Percentiles rank a stretch among this genome's conserved stretches.
Conservation (phyloP, 352 stramenopile species). For the Phytophthora pinifolia region DNA sequence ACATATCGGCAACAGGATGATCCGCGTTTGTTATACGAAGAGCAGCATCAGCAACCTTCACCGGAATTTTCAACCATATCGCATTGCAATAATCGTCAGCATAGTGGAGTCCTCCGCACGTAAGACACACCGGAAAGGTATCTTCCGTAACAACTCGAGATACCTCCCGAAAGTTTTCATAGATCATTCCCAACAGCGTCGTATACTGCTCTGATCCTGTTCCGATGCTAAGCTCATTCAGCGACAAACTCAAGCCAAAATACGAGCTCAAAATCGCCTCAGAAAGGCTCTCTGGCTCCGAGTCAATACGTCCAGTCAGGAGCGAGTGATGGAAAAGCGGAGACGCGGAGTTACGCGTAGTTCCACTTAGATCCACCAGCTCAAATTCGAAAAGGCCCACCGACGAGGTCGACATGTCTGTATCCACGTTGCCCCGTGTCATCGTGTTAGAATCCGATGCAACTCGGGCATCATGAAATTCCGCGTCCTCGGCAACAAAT, state of each 20-base stretch:
- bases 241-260: constrained; percentile 56
- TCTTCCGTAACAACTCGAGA: constrained; percentile 78
- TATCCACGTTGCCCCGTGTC: constrained; percentile 22
- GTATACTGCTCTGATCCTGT: constrained; percentile 63
- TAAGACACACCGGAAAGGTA: constrained; percentile 66
- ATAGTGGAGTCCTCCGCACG: constrained; percentile 70
- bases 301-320: constrained; percentile 76
- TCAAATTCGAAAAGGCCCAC: constrained; percentile 84
- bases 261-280: constrained; percentile 67
- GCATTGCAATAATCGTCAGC: constrained; percentile 58
- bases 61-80: constrained; percentile 79
- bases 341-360: constrained; percentile 48
- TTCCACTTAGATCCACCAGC: constrained; percentile 76
- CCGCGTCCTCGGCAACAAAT: constrained; percentile 78
- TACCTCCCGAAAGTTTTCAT: constrained; percentile 87
- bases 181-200: constrained; percentile 78
- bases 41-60: constrained; percentile 75
- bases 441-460: constrained; percentile 35
- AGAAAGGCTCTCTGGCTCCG: constrained; percentile 63
- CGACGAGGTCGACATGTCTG: constrained; percentile 62
- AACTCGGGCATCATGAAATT: constrained; percentile 81
- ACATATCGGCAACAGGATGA: constrained; percentile 64
- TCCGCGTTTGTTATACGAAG: constrained; percentile 66
- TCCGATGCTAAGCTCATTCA: constrained; percentile 83
- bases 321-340: constrained; percentile 84